phyloP scores from a whole-genome alignment of 2,329 filamentous ascomycete genomes.

The Aspergillus neoniger region DNA sequence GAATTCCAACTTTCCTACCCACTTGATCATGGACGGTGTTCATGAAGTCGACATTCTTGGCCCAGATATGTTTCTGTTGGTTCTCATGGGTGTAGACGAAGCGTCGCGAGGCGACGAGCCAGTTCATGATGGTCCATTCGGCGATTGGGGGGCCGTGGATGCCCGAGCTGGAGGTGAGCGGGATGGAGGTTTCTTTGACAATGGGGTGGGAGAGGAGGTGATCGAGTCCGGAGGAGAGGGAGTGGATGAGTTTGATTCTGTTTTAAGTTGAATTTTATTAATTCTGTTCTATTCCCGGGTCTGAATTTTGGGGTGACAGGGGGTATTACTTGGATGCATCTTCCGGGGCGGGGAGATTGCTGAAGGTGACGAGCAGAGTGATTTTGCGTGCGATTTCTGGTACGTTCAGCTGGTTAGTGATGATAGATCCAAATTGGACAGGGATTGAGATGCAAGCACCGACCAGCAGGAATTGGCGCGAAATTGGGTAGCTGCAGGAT shows the following conservation, averaged over 20 bases:
- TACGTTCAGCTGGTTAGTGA: neutral
- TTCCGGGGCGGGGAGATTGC: conserved; percentile 28
- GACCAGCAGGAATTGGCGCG: conserved; percentile 27
- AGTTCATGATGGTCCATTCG: conserved; percentile 67
- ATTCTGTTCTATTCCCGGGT: conserved; percentile 7
- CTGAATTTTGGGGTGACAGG: neutral
- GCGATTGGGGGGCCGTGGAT: conserved; percentile 66
- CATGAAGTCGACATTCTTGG: conserved; percentile 20
- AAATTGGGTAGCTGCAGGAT: conserved; percentile 17
- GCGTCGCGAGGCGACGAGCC: conserved; percentile 58
- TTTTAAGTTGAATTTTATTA: neutral
- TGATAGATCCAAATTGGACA: too few species aligned
- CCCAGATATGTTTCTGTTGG: conserved; percentile 61
- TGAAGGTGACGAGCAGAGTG: conserved; percentile 30
- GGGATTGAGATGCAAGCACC: neutral
- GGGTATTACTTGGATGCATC: conserved; percentile 29
- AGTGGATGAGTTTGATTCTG: conserved; percentile 55
- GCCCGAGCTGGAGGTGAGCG: conserved; percentile 57
- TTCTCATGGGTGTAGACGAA: conserved; percentile 58
- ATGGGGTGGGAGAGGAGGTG: conserved; percentile 56
- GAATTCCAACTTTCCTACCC: conserved; percentile 59
- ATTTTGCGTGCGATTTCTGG: conserved; percentile 28
- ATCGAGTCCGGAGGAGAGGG: conserved; percentile 61
- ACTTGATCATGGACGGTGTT: conserved; percentile 54
- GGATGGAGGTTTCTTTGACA: conserved; percentile 54